Evolutionary conservation across 768 basidiomycete genomes (phyloP).

Genomic region (Podaxis pistillaris): DNA sequence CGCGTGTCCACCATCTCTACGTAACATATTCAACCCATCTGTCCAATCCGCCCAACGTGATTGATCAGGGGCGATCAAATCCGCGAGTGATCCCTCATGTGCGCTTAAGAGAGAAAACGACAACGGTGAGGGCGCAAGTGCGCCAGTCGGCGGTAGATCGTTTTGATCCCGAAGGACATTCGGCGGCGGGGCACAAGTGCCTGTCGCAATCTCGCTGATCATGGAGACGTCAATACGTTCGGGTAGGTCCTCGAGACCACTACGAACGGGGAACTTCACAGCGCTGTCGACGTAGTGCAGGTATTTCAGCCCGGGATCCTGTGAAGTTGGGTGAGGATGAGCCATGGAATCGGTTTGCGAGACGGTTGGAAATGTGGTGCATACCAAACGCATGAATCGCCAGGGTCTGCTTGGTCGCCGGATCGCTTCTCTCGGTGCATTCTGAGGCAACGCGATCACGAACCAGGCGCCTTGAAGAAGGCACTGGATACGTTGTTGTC

Average conservation of each 20-base stretch:
- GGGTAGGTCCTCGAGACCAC: constrained; percentile 83
- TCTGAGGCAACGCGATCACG: constrained; percentile 67
- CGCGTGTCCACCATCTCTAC: constrained; percentile 79
- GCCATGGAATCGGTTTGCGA: not conserved
- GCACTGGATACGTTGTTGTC: constrained; percentile 86
- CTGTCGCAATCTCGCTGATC: constrained; percentile 78
- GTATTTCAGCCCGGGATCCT: constrained; percentile 79
- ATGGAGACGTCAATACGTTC: constrained; percentile 80
- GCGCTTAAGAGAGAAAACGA: constrained; percentile 77
- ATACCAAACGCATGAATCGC: constrained; percentile 85
- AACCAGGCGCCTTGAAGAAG: constrained; percentile 92
- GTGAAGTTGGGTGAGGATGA: constrained; percentile 13
- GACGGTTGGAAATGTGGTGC: constrained; percentile 14
- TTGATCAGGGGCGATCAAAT: constrained; percentile 75
- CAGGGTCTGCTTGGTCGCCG: constrained; percentile 67
- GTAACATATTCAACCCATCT: constrained; percentile 86
- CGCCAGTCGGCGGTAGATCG: constrained; percentile 53
- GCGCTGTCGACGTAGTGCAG: constrained; percentile 85
- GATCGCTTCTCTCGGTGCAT: constrained; percentile 47
- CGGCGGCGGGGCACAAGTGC: constrained; percentile 68
- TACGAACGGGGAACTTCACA: constrained; percentile 74
- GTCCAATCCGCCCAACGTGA: constrained; percentile 93
- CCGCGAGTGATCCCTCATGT: constrained; percentile 70
- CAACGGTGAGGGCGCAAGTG: constrained; percentile 59
- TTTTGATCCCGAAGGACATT: constrained; percentile 60